phyloP scores from a whole-genome alignment of 768 basidiomycete genomes.

The Boletus eberwhitei region DNA sequence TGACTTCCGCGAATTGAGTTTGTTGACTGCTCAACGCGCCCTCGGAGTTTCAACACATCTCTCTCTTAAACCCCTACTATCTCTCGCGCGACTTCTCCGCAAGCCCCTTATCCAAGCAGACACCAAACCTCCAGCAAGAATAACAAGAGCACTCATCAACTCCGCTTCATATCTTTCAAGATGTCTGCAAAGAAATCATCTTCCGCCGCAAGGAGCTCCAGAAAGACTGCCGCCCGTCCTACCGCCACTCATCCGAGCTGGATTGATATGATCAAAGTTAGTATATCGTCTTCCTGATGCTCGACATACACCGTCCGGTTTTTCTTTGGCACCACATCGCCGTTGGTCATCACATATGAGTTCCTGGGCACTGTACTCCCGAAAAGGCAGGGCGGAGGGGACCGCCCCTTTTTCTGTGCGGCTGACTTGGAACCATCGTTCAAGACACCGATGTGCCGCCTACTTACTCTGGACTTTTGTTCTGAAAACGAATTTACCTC shows the following conservation, averaged over 20 bases:
- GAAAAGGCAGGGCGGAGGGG: constrained; percentile 43
- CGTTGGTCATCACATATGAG: constrained; percentile 7
- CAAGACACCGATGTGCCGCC: not conserved
- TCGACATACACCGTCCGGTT: constrained; percentile 12
- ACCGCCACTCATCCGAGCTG: constrained; percentile 44
- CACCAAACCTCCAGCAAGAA: constrained; percentile 13
- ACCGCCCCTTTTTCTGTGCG: constrained; percentile 10
- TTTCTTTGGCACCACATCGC: constrained; percentile 3
- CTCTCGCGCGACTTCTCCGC: constrained; percentile 30
- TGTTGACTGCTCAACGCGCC: constrained; percentile 39
- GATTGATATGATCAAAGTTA: constrained; percentile 83
- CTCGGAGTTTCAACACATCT: constrained; percentile 41
- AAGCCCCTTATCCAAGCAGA: constrained; percentile 12
- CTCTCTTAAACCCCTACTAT: constrained; percentile 49
- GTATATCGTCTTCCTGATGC: constrained; percentile 20
- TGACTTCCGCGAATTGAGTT: constrained; percentile 39
- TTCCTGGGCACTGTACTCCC: constrained; percentile 8
- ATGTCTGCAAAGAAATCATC: constrained; percentile 46
- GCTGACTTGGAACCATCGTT: constrained; percentile 11
- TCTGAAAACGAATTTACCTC: constrained; percentile 10
- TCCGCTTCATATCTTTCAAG: constrained; percentile 16
- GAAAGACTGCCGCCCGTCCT: constrained; percentile 33
- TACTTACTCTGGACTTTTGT: constrained; percentile 9
- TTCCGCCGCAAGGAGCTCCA: constrained; percentile 42
- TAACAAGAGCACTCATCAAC: constrained; percentile 16